A percentile compares a stretch with the other conserved stretches of the same genome.
These are phyloP conservation scores for Leonotis leonurus DNA, from an alignment of 257 asterid genomes.

Conservation along the genomic window DNA sequence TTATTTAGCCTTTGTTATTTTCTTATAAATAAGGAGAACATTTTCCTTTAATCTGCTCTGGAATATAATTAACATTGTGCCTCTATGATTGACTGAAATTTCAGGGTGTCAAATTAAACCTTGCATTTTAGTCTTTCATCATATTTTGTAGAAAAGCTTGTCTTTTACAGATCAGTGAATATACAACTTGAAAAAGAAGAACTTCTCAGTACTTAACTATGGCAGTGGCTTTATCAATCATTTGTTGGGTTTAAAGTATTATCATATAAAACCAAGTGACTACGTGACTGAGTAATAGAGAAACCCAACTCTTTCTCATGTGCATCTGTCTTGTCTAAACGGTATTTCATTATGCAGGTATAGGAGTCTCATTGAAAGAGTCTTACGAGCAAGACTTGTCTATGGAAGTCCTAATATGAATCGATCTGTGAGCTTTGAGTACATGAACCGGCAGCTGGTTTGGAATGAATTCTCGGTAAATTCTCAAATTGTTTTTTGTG, in stretches of 20 bases:
- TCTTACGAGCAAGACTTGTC: constrained; percentile 82
- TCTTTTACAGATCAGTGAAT: not conserved
- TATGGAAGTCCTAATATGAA: constrained; percentile 93
- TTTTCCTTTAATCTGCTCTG: not conserved
- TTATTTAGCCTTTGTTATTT: not conserved
- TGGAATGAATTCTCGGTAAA: constrained; percentile 97
- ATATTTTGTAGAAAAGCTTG: not conserved
- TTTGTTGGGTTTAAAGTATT: not conserved
- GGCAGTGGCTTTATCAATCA: not conserved
- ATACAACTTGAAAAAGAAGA: not conserved
- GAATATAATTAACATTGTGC: not conserved
- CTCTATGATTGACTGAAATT: not conserved
- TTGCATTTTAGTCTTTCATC: not conserved
- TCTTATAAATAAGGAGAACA: not conserved
- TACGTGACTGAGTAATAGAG: no score
- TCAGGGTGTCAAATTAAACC: not conserved
- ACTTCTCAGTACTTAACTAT: not conserved
- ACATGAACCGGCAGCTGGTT: constrained; percentile 95
- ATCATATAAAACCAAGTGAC: not conserved
- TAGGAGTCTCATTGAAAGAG: constrained; percentile 82
- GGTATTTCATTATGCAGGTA: constrained; percentile 48
- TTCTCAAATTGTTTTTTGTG: constrained; percentile 16
- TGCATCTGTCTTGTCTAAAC: not conserved
- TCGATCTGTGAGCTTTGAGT: constrained; percentile 93
- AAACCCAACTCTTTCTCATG: not conserved